phyloP scores from a whole-genome alignment of 176 grass and related monocot genomes.

The Oryza coarctata region DNA sequence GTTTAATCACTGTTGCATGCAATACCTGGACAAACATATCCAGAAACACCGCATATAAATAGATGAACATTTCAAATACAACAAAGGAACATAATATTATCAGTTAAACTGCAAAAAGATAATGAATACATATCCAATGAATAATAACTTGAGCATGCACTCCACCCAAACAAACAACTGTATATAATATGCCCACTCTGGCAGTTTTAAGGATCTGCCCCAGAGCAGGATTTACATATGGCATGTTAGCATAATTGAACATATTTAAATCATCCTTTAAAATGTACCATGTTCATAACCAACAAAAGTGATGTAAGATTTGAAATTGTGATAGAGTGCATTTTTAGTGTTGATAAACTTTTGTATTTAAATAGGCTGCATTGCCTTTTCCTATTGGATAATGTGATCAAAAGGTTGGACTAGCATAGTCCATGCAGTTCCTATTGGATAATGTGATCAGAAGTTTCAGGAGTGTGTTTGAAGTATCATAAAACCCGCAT shows the following conservation, averaged over 20 bases:
- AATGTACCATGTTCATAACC: background rate
- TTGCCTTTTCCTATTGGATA: background rate
- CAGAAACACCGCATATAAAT: conserved; percentile 22
- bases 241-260: background rate
- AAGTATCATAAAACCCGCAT: conserved; percentile 10
- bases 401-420: background rate
- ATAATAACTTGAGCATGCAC: conserved; percentile 21
- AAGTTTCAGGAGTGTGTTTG: background rate
- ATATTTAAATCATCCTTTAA: background rate
- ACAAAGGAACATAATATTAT: background rate
- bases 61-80: background rate
- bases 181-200: background rate
- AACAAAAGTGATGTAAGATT: background rate
- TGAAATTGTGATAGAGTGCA: background rate
- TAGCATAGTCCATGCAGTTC: background rate
- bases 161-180: background rate
- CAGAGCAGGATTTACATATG: conserved; percentile 4
- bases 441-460: background rate
- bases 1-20: conserved; percentile 80
- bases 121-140: conserved; percentile 1
- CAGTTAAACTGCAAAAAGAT: conserved; percentile 7
- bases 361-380: background rate
- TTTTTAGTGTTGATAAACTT: background rate
- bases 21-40: conserved; percentile 58
- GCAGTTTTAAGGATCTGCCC: background rate